Evolutionary conservation across 2,329 filamentous ascomycete genomes (phyloP).

Genomic region (Clonostachys sp.): DNA sequence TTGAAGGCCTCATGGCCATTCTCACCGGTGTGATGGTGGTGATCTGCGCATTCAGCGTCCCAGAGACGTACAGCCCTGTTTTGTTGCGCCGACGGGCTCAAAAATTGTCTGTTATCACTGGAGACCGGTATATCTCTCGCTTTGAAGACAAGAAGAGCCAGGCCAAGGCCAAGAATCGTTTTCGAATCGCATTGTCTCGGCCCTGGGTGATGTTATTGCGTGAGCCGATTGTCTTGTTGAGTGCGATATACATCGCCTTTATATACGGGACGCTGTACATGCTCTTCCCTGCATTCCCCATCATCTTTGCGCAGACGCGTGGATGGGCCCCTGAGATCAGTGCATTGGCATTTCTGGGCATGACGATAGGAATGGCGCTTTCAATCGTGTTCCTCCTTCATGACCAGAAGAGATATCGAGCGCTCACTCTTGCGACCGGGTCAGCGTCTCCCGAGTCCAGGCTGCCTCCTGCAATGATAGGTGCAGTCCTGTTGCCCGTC

Average conservation of each 20-base stretch:
- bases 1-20: constrained; percentile 49
- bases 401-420: constrained; percentile 18
- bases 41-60: constrained; percentile 33
- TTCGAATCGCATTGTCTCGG: constrained; percentile 52
- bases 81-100: constrained; percentile 40
- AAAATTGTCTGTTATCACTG: constrained; percentile 37
- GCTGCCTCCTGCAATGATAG: constrained; percentile 48
- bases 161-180: constrained; percentile 34
- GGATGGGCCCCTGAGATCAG: constrained; percentile 47
- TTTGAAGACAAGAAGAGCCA: constrained; percentile 31
- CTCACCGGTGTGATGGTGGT: constrained; percentile 50
- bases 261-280: constrained; percentile 43
- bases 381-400: constrained; percentile 42
- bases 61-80: constrained; percentile 50
- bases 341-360: constrained; percentile 53
- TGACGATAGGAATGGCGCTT: constrained; percentile 52
- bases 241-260: constrained; percentile 54
- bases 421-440: not conserved
- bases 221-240: constrained; percentile 57
- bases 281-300: constrained; percentile 40
- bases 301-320: constrained; percentile 49
- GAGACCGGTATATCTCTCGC: constrained; percentile 45
- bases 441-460: constrained; percentile 42
- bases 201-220: constrained; percentile 57
- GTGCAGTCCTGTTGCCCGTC: constrained; percentile 45